Evolutionary conservation across 352 stramenopile genomes (phyloP).

Genomic region (Thalassiosira mediterranea): DNA sequence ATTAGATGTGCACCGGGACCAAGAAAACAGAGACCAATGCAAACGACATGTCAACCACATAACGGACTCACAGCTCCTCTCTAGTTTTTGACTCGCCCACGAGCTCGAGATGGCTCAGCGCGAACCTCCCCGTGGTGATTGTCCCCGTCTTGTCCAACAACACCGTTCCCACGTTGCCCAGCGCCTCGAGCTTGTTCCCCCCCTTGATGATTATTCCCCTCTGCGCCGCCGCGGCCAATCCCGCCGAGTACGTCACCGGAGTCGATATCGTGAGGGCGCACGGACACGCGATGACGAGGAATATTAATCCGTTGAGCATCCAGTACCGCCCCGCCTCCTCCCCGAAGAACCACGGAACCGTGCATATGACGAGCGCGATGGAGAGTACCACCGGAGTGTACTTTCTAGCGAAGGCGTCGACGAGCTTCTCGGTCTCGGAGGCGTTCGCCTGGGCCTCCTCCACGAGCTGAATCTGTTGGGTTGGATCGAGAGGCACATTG

Average conservation of each 20-base stretch:
- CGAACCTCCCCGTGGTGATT: conserved; percentile 86
- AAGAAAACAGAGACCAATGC: conserved; percentile 35
- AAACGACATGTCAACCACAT: conserved; percentile 13
- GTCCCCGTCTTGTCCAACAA: conserved; percentile 93
- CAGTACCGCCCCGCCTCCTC: conserved; percentile 65
- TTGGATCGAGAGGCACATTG: too few relatives aligned
- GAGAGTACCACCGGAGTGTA: conserved; percentile 84
- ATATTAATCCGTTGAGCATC: conserved; percentile 76
- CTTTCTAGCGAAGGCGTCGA: conserved; percentile 80
- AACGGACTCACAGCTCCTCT: conserved; percentile 50
- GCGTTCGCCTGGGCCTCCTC: conserved; percentile 82
- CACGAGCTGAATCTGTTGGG: conserved; percentile 70
- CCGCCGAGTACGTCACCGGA: conserved; percentile 83
- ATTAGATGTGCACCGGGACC: too few relatives aligned
- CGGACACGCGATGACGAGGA: conserved; percentile 85
- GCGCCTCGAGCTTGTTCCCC: conserved; percentile 76
- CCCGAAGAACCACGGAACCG: conserved; percentile 77
- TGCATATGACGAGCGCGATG: conserved; percentile 72
- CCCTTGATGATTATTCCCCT: conserved; percentile 85
- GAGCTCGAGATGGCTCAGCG: conserved; percentile 63
- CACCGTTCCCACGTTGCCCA: conserved; percentile 75
- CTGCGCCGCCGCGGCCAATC: conserved; percentile 77
- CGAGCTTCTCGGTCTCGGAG: conserved; percentile 82
- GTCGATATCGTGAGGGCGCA: conserved; percentile 86
- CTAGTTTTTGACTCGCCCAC: conserved; percentile 50